phyloP scores from a whole-genome alignment of 1,284 basidiomycete species.

The Moesziomyces sp. region DNA sequence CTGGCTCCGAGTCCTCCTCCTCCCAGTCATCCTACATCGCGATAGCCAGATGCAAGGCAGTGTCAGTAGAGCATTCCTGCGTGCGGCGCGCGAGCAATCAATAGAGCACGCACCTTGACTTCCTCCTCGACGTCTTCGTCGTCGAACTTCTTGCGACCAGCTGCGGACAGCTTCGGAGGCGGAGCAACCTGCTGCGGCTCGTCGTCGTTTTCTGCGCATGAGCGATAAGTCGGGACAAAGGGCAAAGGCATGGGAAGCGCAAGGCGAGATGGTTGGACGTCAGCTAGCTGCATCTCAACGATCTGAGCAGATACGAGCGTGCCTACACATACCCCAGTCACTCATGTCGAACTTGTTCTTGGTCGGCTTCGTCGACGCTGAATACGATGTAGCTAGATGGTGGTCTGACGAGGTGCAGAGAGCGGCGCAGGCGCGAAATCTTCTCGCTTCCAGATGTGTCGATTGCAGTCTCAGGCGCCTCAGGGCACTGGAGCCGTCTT shows the following conservation, averaged over 20 bases:
- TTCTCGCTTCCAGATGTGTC: too few species aligned
- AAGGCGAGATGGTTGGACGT: too few species aligned
- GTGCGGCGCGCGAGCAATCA: background rate
- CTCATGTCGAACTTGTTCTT: conserved; percentile 40
- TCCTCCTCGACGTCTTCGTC: conserved; percentile 66
- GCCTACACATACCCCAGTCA: conserved; percentile 54
- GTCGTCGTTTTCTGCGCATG: conserved; percentile 58
- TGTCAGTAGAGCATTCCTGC: conserved; percentile 5
- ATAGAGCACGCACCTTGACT: conserved; percentile 46
- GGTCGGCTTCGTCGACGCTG: background rate
- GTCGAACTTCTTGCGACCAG: conserved; percentile 59
- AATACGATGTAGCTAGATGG: conserved; percentile 3
- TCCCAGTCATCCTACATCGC: conserved; percentile 64
- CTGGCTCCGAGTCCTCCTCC: conserved; percentile 58
- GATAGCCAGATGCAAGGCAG: background rate
- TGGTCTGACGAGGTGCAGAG: conserved; percentile 4
- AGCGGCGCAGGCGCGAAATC: background rate
- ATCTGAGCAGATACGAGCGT: background rate
- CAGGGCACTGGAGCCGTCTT: too few species aligned
- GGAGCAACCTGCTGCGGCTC: conserved; percentile 42
- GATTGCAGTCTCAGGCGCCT: too few species aligned
- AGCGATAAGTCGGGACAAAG: background rate
- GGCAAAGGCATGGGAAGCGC: too few species aligned
- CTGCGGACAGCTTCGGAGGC: conserved; percentile 29
- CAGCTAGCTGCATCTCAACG: background rate